Evolutionary conservation across 2,329 filamentous ascomycete species (phyloP).

Genomic region (Aspergillus transmontanensis): DNA sequence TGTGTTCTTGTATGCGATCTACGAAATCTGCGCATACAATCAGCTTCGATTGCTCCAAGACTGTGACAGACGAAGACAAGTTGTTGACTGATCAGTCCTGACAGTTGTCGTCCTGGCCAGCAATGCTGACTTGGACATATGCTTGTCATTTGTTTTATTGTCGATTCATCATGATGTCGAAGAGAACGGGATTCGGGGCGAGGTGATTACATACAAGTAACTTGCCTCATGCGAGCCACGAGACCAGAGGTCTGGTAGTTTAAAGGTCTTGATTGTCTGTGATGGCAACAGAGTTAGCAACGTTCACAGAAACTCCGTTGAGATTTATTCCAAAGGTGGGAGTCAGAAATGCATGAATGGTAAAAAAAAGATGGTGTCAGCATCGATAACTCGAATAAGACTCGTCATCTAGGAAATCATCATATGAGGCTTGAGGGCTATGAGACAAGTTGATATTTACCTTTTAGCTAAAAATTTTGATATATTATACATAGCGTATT

Average conservation of each 20-base stretch:
- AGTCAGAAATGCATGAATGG: conserved; percentile 64
- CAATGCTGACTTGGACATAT: conserved; percentile 81
- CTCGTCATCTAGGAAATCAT: conserved; percentile 66
- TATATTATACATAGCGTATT: neutral
- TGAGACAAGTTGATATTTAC: conserved; percentile 13
- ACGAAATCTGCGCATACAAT: conserved; percentile 25
- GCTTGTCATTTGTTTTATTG: conserved; percentile 83
- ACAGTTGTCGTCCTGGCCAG: conserved; percentile 56
- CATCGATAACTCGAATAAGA: conserved; percentile 66
- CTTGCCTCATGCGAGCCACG: neutral
- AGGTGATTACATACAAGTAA: conserved; percentile 29
- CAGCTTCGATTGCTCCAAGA: conserved; percentile 29
- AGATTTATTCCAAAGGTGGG: conserved; percentile 12
- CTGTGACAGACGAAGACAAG: conserved; percentile 18
- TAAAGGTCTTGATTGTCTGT: conserved; percentile 3
- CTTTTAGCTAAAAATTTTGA: conserved; percentile 7
- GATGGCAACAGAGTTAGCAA: conserved; percentile 22
- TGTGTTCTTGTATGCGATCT: neutral
- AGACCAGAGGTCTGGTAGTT: neutral
- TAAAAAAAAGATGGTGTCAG: conserved; percentile 57
- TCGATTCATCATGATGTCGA: conserved; percentile 74
- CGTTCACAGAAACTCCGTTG: conserved; percentile 2
- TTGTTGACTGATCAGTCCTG: conserved; percentile 48
- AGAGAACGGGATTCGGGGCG: conserved; percentile 18
- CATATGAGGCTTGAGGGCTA: conserved; percentile 32